Evolutionary conservation across 805 yeast species (phyloP).

Genomic region (Ogataea ganodermae): DNA sequence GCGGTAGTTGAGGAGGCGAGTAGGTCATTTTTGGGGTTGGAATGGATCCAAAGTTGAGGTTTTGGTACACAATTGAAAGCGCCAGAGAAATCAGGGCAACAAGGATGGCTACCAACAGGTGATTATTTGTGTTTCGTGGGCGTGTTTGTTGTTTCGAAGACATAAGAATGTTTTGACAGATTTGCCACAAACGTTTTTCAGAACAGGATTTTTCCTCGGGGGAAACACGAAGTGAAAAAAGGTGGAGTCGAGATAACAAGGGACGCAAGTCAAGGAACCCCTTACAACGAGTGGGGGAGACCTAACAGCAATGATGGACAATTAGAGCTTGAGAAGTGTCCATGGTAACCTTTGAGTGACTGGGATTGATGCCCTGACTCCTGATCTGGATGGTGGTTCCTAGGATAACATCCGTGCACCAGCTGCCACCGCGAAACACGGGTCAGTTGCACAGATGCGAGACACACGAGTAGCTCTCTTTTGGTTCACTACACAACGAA

Average conservation of each 20-base stretch:
- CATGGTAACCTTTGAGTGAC: too few relatives aligned
- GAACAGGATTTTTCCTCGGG: conserved; percentile 1
- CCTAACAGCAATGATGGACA: too few relatives aligned
- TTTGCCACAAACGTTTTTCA: not conserved
- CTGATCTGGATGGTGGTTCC: too few relatives aligned
- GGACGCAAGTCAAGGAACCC: too few relatives aligned
- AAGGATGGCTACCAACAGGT: not conserved
- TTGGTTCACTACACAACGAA: not conserved
- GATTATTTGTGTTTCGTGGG: too few relatives aligned
- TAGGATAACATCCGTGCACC: not conserved
- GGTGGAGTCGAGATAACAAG: not conserved
- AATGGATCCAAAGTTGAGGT: not conserved
- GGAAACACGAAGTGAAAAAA: not conserved
- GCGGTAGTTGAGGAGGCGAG: conserved; percentile 42
- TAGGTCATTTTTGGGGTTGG: not conserved
- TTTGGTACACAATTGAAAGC: not conserved
- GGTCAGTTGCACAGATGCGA: not conserved
- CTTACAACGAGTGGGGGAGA: too few relatives aligned
- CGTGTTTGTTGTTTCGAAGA: not conserved
- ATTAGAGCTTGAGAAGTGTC: too few relatives aligned
- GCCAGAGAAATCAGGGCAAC: not conserved
- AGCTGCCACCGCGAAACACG: not conserved
- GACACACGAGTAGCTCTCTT: not conserved
- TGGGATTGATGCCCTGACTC: too few relatives aligned
- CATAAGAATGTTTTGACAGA: not conserved